Percentiles rank a stretch among this genome's conserved stretches.
Evolutionary conservation across 257 asterid species (phyloP).

Genomic region (Echium plantagineum): DNA sequence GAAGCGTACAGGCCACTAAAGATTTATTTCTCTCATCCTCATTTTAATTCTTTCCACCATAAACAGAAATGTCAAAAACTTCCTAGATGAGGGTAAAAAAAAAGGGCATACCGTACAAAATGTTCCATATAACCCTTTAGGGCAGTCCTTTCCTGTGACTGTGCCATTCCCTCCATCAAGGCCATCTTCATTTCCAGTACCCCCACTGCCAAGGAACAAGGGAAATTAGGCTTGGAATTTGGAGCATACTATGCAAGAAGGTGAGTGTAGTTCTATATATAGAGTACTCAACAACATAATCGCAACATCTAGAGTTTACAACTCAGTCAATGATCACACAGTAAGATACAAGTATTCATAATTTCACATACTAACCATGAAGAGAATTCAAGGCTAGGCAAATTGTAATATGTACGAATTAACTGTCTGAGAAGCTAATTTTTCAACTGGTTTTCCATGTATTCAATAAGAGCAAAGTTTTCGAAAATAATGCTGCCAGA

Average conservation of each 20-base stretch:
- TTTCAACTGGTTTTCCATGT: no score
- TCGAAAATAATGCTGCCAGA: no score
- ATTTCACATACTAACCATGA: no score
- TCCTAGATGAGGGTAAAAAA: conserved; percentile 5
- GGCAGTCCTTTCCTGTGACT: conserved; percentile 83
- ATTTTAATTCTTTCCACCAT: no score
- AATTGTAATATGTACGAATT: no score
- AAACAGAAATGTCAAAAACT: neutral
- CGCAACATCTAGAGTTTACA: neutral
- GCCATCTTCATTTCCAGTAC: conserved; percentile 70
- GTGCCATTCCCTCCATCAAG: conserved; percentile 76
- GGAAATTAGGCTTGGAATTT: conserved; percentile 14
- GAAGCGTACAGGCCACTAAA: no score
- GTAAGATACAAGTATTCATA: no score
- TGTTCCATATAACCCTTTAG: conserved; percentile 85
- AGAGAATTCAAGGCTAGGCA: no score
- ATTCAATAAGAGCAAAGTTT: no score
- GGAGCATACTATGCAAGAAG: conserved; percentile 5
- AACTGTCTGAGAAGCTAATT: no score
- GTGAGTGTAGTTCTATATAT: neutral
- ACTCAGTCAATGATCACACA: neutral
- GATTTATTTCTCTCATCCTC: no score
- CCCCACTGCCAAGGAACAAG: conserved; percentile 52
- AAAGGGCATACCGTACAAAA: conserved; percentile 68
- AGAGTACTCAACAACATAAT: no score